Conservation (phyloP, 1,139 yeast species). For the Geotrichum fermentans region DNA sequence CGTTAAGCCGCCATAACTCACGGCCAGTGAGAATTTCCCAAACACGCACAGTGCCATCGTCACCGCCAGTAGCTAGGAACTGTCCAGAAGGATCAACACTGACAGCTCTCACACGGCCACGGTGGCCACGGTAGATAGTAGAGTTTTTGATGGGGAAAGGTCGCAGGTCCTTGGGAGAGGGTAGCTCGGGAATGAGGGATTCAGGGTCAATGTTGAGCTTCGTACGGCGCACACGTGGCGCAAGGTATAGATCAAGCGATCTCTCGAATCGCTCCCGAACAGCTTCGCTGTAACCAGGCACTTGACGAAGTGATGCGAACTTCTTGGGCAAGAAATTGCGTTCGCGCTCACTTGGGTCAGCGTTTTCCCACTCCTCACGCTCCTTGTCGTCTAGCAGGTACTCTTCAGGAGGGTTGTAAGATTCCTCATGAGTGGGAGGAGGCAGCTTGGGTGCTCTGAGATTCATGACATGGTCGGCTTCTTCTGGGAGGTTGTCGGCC, state of each 20-base stretch:
- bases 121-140: constrained; percentile 77
- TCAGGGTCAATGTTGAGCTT: constrained; percentile 94
- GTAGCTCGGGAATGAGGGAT: constrained; percentile 89
- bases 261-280: constrained; percentile 91
- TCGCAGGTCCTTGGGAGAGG: constrained; percentile 91
- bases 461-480: constrained; percentile 78
- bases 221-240: constrained; percentile 92
- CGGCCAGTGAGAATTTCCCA: constrained; percentile 97
- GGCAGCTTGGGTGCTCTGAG: constrained; percentile 91
- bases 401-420: constrained; percentile 97
- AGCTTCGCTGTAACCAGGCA: constrained; percentile 85
- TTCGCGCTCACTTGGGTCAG: constrained; percentile 75
- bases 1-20: constrained; percentile 66
- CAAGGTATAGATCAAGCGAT: constrained; percentile 85
- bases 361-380: constrained; percentile 61
- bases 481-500: constrained; percentile 59
- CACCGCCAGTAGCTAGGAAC: constrained; percentile 97
- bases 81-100: constrained; percentile 85
- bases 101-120: constrained; percentile 73
- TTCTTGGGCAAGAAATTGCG: constrained; percentile 78
- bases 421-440: constrained; percentile 95
- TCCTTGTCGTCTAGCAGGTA: constrained; percentile 80
- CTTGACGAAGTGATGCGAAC: constrained; percentile 75
- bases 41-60: constrained; percentile 89
- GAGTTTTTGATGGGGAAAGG: constrained; percentile 97